Evolutionary conservation across 2,329 filamentous ascomycete genomes (phyloP).

Genomic region (Fusarium citri): DNA sequence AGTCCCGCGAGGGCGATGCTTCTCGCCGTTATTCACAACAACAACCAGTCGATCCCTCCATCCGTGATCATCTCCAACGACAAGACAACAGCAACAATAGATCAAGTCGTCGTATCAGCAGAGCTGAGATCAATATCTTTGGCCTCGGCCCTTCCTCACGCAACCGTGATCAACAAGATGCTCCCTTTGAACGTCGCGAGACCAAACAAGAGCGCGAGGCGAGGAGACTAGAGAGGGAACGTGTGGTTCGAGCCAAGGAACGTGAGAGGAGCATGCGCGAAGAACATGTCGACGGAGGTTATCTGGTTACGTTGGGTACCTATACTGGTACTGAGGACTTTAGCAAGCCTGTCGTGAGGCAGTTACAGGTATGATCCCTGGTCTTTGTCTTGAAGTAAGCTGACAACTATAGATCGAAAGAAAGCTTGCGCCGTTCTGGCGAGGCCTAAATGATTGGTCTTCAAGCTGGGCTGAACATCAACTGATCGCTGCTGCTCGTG

Average conservation of each 20-base stretch:
- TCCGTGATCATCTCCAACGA: conserved; percentile 40
- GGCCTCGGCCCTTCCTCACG: conserved; percentile 56
- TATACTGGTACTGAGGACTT: conserved; percentile 96
- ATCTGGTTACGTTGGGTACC: conserved; percentile 90
- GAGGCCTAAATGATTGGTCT: conserved; percentile 88
- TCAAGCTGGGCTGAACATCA: conserved; percentile 94
- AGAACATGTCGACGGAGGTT: conserved; percentile 94
- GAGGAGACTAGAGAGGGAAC: conserved; percentile 84
- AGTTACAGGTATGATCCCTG: conserved; percentile 79
- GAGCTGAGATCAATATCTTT: conserved; percentile 61
- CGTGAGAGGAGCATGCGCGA: conserved; percentile 90
- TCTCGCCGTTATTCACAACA: conserved; percentile 35
- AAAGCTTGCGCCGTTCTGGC: conserved; percentile 93
- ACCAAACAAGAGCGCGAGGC: conserved; percentile 93
- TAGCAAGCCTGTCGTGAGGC: conserved; percentile 86
- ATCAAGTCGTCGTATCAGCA: conserved; percentile 50
- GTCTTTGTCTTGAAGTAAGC: background rate
- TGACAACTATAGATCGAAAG: conserved; percentile 81
- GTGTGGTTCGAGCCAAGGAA: conserved; percentile 79
- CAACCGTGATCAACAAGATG: conserved; percentile 54
- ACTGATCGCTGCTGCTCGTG: conserved; percentile 89
- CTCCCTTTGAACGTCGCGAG: conserved; percentile 76
- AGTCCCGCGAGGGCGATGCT: conserved; percentile 50
- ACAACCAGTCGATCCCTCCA: conserved; percentile 38
- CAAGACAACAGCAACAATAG: conserved; percentile 39